These are phyloP conservation scores for Cydonia oblonga DNA, from an alignment of 331 rosid genomes.

Conservation along the genomic window DNA sequence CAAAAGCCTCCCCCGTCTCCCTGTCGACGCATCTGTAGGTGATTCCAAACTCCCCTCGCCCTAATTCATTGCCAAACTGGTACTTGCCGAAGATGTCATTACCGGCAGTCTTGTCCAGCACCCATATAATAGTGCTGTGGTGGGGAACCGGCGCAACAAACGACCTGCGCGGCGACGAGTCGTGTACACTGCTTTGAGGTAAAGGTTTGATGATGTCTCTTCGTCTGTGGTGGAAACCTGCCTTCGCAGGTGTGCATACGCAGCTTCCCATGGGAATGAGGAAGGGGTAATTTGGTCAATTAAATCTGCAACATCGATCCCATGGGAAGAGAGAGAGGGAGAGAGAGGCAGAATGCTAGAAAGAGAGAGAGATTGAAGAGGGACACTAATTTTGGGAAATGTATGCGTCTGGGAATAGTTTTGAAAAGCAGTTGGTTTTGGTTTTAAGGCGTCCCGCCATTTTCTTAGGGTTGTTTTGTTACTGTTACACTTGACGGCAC, in stretches of 20 bases:
- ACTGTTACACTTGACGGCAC: conserved; percentile 1
- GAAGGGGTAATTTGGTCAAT: background rate
- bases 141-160: background rate
- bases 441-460: conserved; percentile 49
- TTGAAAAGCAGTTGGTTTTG: conserved; percentile 6
- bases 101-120: conserved; percentile 26
- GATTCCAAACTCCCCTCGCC: conserved; percentile 83
- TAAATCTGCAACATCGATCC: background rate
- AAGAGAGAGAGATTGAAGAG: background rate
- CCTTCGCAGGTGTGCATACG: conserved; percentile 33
- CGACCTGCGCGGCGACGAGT: background rate
- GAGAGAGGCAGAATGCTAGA: background rate
- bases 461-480: conserved; percentile 35
- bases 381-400: conserved; percentile 34
- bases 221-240: conserved; percentile 4
- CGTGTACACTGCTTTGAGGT: background rate
- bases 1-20: conserved; percentile 32
- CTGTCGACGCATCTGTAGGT: conserved; percentile 41
- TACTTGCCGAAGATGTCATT: conserved; percentile 33
- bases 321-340: conserved; percentile 32
- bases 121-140: background rate
- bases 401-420: background rate
- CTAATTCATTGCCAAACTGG: conserved; percentile 51
- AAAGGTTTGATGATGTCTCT: background rate
- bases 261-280: conserved; percentile 63